Conservation (phyloP, 2,329 filamentous ascomycete species). For the Aspergillus hiratsukae region DNA sequence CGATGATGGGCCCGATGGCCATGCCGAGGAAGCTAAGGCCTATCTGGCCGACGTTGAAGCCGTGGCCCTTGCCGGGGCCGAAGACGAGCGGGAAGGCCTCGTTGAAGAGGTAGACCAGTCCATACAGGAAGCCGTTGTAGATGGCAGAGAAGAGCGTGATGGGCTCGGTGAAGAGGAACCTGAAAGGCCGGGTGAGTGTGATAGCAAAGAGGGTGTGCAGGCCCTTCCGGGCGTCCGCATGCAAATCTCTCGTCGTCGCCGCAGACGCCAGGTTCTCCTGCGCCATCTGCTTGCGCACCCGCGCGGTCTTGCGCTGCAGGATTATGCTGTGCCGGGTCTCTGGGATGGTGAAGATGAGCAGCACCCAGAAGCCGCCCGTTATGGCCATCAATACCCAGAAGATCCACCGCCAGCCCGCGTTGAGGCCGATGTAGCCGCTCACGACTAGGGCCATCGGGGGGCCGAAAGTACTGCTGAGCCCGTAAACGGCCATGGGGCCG, state of each 20-base stretch:
- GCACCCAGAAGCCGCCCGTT: slow-evolving; percentile 47
- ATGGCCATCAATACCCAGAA: slow-evolving; percentile 59
- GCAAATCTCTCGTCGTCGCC: slow-evolving; percentile 47
- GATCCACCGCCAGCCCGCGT: slow-evolving; percentile 51
- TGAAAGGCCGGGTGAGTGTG: slow-evolving; percentile 61
- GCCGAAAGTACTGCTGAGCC: slow-evolving; percentile 32
- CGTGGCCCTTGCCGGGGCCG: slow-evolving; percentile 58
- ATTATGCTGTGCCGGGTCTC: slow-evolving; percentile 55
- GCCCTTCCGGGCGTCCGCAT: slow-evolving; percentile 54
- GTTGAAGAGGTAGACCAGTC: slow-evolving; percentile 72
- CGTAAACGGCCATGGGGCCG: slow-evolving; percentile 33
- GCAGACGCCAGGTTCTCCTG: slow-evolving; percentile 54
- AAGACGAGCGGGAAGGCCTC: slow-evolving; percentile 65
- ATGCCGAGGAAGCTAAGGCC: slow-evolving; percentile 57
- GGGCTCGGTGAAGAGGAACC: slow-evolving; percentile 27
- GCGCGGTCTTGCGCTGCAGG: slow-evolving; percentile 53
- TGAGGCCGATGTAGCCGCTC: slow-evolving; percentile 29
- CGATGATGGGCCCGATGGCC: slow-evolving; percentile 59
- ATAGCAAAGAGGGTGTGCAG: slow-evolving; percentile 67
- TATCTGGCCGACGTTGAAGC: slow-evolving; percentile 49
- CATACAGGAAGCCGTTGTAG: slow-evolving; percentile 62
- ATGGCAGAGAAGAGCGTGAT: slow-evolving; percentile 26
- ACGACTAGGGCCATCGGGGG: slow-evolving; percentile 32
- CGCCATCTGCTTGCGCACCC: slow-evolving; percentile 40
- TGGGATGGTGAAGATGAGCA: slow-evolving; percentile 45